Conservation (phyloP, 2,329 filamentous ascomycete genomes). For the Aspergillus unguis region DNA sequence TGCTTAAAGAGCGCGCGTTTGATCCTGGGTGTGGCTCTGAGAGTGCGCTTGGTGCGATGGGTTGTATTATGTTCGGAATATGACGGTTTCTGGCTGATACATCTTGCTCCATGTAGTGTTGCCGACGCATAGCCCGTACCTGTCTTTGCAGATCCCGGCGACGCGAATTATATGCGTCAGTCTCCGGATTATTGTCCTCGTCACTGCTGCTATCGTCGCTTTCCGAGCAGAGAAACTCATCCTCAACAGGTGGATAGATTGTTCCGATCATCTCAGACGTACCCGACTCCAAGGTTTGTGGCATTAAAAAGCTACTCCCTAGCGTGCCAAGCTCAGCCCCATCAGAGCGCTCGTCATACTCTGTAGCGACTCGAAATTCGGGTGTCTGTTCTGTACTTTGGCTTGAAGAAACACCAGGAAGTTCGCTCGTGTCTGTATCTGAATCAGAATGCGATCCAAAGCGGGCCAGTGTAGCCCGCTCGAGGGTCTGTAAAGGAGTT, state of each 20-base stretch:
- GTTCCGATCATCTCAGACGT: constrained; percentile 15
- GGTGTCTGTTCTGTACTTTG: constrained; percentile 19
- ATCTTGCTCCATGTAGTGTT: constrained; percentile 17
- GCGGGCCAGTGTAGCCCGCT: constrained; percentile 25
- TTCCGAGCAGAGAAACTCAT: constrained; percentile 31
- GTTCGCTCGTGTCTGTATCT: constrained; percentile 21
- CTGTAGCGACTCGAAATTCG: constrained; percentile 36
- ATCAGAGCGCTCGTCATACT: constrained; percentile 38
- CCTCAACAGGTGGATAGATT: constrained; percentile 25
- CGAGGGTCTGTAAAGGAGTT: constrained; percentile 34
- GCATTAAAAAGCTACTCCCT: constrained; percentile 23
- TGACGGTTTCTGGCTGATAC: constrained; percentile 22
- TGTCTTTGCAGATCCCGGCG: constrained; percentile 28
- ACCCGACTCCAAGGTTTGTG: constrained; percentile 26
- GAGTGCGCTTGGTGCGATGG: constrained; percentile 17
- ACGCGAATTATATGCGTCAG: constrained; percentile 24
- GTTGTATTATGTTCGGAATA: constrained; percentile 28
- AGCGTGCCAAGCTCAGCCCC: constrained; percentile 35
- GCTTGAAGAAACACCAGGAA: constrained; percentile 9
- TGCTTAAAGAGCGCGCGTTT: constrained; percentile 5
- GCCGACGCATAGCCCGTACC: constrained; percentile 21
- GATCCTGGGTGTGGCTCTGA: constrained; percentile 9
- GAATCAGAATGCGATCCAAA: constrained; percentile 24
- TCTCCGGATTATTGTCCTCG: constrained; percentile 25
- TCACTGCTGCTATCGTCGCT: constrained; percentile 32